Conservation (phyloP, 805 yeast genomes). For the Cyberlindnera mycetangii region DNA sequence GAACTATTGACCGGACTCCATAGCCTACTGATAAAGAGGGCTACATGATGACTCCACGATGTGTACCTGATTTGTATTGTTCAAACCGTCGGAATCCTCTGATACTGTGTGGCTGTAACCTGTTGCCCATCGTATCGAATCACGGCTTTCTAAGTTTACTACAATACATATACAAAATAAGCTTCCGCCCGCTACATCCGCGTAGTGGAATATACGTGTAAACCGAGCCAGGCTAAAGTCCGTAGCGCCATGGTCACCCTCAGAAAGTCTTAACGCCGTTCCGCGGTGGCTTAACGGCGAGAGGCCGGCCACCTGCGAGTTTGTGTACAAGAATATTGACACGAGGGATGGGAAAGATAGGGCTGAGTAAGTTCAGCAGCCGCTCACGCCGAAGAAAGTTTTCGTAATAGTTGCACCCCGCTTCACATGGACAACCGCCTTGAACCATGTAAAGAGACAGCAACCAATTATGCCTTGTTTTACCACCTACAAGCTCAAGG, state of each 20-base stretch:
- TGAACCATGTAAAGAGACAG: background rate
- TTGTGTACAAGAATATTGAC: background rate
- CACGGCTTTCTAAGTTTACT: too few relatives aligned
- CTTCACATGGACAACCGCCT: background rate
- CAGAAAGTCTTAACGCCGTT: background rate
- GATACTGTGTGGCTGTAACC: background rate
- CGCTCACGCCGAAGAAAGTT: too few relatives aligned
- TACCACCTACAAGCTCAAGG: background rate
- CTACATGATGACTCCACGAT: constrained; percentile 1
- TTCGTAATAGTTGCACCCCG: background rate
- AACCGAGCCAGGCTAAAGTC: background rate
- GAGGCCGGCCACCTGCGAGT: background rate
- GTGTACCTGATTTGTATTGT: constrained; percentile 1
- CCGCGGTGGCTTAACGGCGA: constrained; percentile 1
- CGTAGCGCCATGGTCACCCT: background rate
- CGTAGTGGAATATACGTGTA: too few relatives aligned
- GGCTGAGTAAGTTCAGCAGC: too few relatives aligned
- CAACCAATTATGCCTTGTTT: too few relatives aligned
- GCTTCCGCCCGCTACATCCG: too few relatives aligned
- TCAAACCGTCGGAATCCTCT: background rate
- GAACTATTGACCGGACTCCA: constrained; percentile 1
- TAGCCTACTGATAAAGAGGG: background rate
- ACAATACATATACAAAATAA: too few relatives aligned
- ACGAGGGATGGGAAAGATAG: background rate
- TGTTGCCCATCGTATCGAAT: too few relatives aligned